Evolutionary conservation across 129 eudicot genomes (phyloP), one percentile per base, ranked within the genome.

Genomic region (Artemisia tridentata): DNA sequence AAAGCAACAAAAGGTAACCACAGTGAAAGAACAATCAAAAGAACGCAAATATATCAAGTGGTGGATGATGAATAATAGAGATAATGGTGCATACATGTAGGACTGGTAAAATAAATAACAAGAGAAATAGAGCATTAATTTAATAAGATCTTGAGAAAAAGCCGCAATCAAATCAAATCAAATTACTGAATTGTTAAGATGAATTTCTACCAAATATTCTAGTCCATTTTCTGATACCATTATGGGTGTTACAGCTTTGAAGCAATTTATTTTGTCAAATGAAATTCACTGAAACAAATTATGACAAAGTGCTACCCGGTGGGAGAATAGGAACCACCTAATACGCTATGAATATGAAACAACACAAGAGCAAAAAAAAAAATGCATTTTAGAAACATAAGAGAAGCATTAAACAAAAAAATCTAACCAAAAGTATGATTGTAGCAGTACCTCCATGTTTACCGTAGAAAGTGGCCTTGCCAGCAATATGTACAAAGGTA

Each of bases 1-100:
- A 69, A 83, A 63, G 59, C 45, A 59, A 21, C 27, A 14, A 54
- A 65, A 74, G 49, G 34, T 41, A 65, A 65, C 58, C 13, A 16
- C 65, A 21, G 51, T 17, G 41, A 25, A 25, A 75, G 13, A 51
- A 4, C n/a, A 60, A 60, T 27, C 55, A 10, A 47, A 73, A 65
- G 25, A 51, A 19, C n/a, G 72, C 16, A 41, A 48, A 65, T 11
- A 5, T 64, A 66, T 54, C 58, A 55, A 65, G 58, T 21, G 47
- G 58, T n/a, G 23, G 7, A 49, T 72, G 50, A 46, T 49, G 18
- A 34, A 9, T 60, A 25, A 68, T 60, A 38, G 45, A 38, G 45
- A 38, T 38, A 38, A 38, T 2, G 27, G 31, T 62, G 62, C 43
- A 62, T 62, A 16, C 62, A 56, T 57, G 69, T 16, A 19, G 54